Evolutionary conservation across 2,329 filamentous ascomycete species (phyloP).

Genomic region (Lasiodiplodia sp.): DNA sequence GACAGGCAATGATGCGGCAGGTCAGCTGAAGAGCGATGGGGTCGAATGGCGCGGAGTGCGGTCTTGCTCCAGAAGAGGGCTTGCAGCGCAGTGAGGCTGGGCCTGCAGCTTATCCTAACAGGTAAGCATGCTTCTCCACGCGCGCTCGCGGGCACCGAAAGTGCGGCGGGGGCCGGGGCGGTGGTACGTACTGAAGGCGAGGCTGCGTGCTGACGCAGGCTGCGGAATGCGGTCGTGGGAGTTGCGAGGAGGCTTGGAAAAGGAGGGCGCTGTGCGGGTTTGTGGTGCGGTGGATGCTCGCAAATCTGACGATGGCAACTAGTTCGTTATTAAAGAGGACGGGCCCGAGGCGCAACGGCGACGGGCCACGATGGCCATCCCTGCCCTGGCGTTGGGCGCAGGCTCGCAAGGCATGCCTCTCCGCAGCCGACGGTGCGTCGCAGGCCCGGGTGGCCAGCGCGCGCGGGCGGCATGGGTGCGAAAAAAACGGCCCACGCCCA

Average conservation of each 20-base stretch:
- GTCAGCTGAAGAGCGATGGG: slow-evolving; percentile 31
- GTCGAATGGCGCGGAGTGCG: slow-evolving; percentile 29
- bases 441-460: not conserved
- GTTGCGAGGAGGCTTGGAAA: slow-evolving; percentile 9
- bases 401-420: slow-evolving; percentile 11
- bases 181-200: slow-evolving; percentile 23
- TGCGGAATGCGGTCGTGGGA: slow-evolving; percentile 7
- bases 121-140: slow-evolving; percentile 31
- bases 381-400: slow-evolving; percentile 22
- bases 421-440: not conserved
- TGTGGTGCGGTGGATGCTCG: slow-evolving; percentile 12
- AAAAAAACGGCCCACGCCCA: slow-evolving; percentile 6
- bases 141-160: slow-evolving; percentile 19
- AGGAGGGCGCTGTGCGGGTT: slow-evolving; percentile 4
- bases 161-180: slow-evolving; percentile 22
- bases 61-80: slow-evolving; percentile 29
- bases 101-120: slow-evolving; percentile 29
- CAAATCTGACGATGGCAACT: slow-evolving; percentile 26
- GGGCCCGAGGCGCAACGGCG: slow-evolving; percentile 25
- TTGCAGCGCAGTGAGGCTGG: slow-evolving; percentile 29
- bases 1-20: slow-evolving; percentile 31
- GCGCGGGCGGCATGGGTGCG: slow-evolving; percentile 3
- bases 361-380: slow-evolving; percentile 21
- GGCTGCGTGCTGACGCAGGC: slow-evolving; percentile 17
- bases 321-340: slow-evolving; percentile 28